Evolutionary conservation across 768 basidiomycete genomes (phyloP), one percentile per base, ranked within the genome.

Genomic region (Suillus subaureus): DNA sequence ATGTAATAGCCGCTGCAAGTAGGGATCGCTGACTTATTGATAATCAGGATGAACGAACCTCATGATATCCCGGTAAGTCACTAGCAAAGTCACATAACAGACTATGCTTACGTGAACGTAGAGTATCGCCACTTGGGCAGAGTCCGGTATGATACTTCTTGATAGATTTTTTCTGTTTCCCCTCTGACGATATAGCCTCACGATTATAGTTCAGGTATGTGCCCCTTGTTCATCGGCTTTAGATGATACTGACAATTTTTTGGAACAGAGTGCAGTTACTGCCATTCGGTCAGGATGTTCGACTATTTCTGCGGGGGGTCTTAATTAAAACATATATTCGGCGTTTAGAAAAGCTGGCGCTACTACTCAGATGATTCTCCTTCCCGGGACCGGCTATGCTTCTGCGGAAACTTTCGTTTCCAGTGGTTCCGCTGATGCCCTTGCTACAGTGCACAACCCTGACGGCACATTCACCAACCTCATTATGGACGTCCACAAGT

Each of bases 401-500:
- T 82, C 81, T n/a, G 85, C 85, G 1, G 70, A 74, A 54, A 81
- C 82, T 0, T 87, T 87, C 66, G 73, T 85, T 51, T 80, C 82
- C 3, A 83, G 83, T 57, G 83, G 82, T 6, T 85, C 84, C 33
- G 85, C 81, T 2, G 79, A 78, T 16, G 83, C 86, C 3, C 76
- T 89, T 39, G 70, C 67, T 67, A 78, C 70, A 51, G 81, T 86
- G 43, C 78, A 57, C 6, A 85, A 85, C 68, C 81, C 79, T 37
- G 84, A 85, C 66, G 82, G 84, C 6, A 78, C 74, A 26, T 78
- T 64, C 16, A 80, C 74, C 28, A 79, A 79, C 70, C 79, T 88
- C 49, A 75, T 89, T 65, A 83, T 89, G 69, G 88, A 89, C 69
- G 86, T 87, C 3, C 87, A 89, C 80, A 84, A 86, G 71, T 88